phyloP scores from a whole-genome alignment of 306 rosid genomes.

The Argentina anserina region DNA sequence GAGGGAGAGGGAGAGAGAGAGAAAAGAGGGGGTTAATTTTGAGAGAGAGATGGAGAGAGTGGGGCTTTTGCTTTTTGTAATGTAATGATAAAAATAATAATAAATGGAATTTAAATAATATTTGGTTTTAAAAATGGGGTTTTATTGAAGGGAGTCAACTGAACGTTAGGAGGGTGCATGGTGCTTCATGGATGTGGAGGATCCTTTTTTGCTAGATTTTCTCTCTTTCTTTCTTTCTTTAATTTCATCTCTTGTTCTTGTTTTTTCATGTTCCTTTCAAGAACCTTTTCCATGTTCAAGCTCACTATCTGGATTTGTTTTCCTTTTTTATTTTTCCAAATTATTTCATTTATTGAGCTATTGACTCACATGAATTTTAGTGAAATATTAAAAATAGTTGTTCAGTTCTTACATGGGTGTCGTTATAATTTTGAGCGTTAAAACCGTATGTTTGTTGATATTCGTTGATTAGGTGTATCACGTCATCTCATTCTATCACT shows the following conservation, averaged over 20 bases:
- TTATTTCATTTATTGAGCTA: not conserved
- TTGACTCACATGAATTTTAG: not conserved
- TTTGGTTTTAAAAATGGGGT: slow-evolving; percentile 34
- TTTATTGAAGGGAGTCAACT: slow-evolving; percentile 54
- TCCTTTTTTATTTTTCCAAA: not conserved
- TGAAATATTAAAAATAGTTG: not conserved
- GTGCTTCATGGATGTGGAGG: slow-evolving; percentile 59
- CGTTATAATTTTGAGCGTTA: not conserved
- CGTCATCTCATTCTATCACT: accelerated
- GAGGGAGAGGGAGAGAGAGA: slow-evolving; percentile 9
- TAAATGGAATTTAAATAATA: not conserved
- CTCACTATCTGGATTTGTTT: not conserved
- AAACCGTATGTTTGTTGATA: no score
- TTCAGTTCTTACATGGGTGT: not conserved
- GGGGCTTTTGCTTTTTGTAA: slow-evolving; percentile 16
- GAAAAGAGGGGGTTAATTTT: not conserved
- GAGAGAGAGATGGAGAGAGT: slow-evolving; percentile 18
- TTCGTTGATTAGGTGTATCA: no score
- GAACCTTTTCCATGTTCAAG: not conserved
- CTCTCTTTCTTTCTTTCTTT: not conserved
- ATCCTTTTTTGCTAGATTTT: slow-evolving; percentile 44
- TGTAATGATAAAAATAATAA: not conserved
- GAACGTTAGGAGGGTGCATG: slow-evolving; percentile 48
- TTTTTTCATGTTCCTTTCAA: not conserved
- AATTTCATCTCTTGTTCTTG: not conserved